Evolutionary conservation across 164 flowering plant genomes (phyloP).

Genomic region (Cinnamomum micranthum): DNA sequence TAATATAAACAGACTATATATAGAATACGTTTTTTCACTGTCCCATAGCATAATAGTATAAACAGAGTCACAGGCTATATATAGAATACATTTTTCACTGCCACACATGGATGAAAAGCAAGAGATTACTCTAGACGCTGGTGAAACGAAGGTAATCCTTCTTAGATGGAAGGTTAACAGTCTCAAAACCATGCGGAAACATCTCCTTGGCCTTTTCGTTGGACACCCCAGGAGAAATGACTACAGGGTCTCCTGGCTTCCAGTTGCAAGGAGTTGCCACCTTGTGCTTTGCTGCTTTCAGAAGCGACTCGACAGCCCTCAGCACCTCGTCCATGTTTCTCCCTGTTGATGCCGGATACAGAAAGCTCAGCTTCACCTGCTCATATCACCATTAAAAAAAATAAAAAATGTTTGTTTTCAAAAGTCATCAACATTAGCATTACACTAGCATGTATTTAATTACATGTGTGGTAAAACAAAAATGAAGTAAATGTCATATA

Average conservation of each 20-base stretch:
- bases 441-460: too few species aligned
- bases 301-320: slow-evolving; percentile 72
- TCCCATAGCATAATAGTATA: too few species aligned
- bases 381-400: too few species aligned
- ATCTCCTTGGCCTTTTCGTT: slow-evolving; percentile 58
- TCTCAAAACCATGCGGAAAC: slow-evolving; percentile 65
- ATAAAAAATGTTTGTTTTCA: too few species aligned
- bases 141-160: slow-evolving; percentile 75
- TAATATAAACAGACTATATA: too few species aligned
- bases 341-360: slow-evolving; percentile 77
- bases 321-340: slow-evolving; percentile 88
- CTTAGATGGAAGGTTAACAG: slow-evolving; percentile 63
- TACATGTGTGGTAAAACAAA: too few species aligned
- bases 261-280: slow-evolving; percentile 80
- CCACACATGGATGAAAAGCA: too few species aligned
- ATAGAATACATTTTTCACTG: too few species aligned
- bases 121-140: slow-evolving; percentile 21
- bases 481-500: too few species aligned
- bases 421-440: too few species aligned
- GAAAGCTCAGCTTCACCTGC: slow-evolving; percentile 74
- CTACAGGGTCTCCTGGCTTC: slow-evolving; percentile 70
- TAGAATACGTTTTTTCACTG: too few species aligned
- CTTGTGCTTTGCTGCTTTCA: slow-evolving; percentile 55
- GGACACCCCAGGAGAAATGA: slow-evolving; percentile 63
- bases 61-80: too few species aligned